phyloP scores from a whole-genome alignment of 2,329 filamentous ascomycete genomes.

The Ceratocystis smalleyi region DNA sequence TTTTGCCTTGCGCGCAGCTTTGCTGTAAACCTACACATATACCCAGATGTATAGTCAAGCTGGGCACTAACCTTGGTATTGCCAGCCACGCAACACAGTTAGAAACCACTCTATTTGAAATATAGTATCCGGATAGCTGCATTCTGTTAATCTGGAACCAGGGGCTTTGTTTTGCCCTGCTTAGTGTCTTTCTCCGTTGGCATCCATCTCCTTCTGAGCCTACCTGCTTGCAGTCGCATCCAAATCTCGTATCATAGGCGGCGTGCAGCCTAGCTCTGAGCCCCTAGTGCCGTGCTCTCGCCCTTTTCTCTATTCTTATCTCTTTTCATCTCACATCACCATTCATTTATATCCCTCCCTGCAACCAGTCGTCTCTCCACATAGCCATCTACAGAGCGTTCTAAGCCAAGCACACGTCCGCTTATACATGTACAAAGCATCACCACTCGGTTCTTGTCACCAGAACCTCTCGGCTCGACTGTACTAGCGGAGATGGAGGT shows the following conservation, averaged over 20 bases:
- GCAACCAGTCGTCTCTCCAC: too few species aligned
- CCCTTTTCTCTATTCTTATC: not conserved
- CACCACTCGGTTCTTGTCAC: too few species aligned
- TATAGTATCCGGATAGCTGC: not conserved
- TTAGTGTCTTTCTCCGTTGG: not conserved
- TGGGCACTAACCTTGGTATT: not conserved
- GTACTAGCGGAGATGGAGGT: constrained; percentile 30
- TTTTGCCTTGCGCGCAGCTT: not conserved
- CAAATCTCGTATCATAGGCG: not conserved
- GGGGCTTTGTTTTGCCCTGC: not conserved
- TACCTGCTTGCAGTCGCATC: not conserved
- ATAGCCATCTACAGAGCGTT: not conserved
- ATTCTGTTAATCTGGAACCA: not conserved
- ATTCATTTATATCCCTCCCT: not conserved
- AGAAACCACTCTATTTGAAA: not conserved
- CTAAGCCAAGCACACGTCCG: too few species aligned
- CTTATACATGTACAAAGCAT: too few species aligned
- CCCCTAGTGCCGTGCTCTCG: not conserved
- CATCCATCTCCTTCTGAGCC: not conserved
- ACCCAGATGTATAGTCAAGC: not conserved
- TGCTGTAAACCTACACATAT: not conserved
- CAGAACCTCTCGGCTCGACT: not conserved
- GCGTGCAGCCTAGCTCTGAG: not conserved
- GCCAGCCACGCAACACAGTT: not conserved
- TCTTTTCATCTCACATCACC: not conserved